Conservation (phyloP, 192 early-diverging fungal species). For the Funneliformis geosporum region DNA sequence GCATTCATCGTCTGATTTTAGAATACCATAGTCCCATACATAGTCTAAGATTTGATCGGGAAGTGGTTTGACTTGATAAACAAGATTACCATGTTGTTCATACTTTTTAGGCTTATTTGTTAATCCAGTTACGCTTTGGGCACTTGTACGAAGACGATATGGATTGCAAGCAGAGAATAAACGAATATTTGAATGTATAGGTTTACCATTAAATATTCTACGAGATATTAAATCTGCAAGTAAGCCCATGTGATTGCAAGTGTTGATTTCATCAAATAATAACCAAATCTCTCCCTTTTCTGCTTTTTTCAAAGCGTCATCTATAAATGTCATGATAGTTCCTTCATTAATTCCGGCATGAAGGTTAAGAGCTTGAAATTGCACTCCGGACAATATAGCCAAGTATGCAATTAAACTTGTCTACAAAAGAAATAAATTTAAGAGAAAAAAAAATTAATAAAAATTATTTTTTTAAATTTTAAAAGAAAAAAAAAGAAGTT, state of each 20-base stretch:
- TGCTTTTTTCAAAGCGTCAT: too few species aligned
- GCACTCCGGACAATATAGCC: background rate
- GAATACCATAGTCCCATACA: too few species aligned
- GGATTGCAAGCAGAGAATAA: background rate
- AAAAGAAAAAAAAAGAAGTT: background rate
- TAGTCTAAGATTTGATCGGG: conserved; percentile 7
- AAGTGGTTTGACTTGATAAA: background rate
- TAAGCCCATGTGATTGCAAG: conserved; percentile 10
- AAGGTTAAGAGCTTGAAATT: too few species aligned
- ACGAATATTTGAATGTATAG: conserved; percentile 26
- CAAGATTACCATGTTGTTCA: too few species aligned
- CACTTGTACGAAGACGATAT: too few species aligned
- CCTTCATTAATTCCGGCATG: too few species aligned
- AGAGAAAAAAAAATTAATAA: background rate
- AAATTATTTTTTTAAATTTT: background rate
- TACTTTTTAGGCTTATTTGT: background rate
- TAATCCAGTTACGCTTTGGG: background rate
- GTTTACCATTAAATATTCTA: background rate
- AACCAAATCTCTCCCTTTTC: conserved; percentile 14
- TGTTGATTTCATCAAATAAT: conserved; percentile 25
- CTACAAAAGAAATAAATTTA: background rate
- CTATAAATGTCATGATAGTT: too few species aligned
- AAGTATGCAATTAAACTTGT: conserved; percentile 27
- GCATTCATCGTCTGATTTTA: too few species aligned
- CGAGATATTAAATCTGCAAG: conserved; percentile 18